A percentile compares a stretch with the other conserved stretches of the same genome.
Evolutionary conservation across 345 rosid species (phyloP).

Genomic region (Trapa bicornis): DNA sequence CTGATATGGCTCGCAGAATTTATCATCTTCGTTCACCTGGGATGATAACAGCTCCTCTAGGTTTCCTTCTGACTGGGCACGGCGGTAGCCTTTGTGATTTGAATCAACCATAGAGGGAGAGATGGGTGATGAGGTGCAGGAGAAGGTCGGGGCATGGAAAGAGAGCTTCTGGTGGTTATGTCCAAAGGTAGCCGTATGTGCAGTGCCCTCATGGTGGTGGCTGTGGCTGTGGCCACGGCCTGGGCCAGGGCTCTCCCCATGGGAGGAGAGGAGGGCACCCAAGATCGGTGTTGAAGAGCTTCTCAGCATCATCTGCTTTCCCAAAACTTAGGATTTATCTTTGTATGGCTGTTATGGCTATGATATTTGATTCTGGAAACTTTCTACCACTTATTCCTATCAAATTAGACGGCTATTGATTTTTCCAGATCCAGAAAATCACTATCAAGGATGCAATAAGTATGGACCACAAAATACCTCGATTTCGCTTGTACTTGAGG

Average conservation of each 20-base stretch:
- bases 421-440: neutral
- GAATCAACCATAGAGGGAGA: constrained; percentile 21
- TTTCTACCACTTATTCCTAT: neutral
- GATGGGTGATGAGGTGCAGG: constrained; percentile 12
- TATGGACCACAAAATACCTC: too few species aligned
- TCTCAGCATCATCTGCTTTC: constrained; percentile 33
- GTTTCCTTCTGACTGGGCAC: constrained; percentile 49
- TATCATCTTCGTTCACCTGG: neutral
- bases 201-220: constrained; percentile 16
- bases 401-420: neutral
- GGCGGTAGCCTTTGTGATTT: constrained; percentile 20
- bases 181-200: neutral
- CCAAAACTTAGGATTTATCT: neutral
- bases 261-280: constrained; percentile 38
- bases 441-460: too few species aligned
- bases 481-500: neutral
- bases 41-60: constrained; percentile 25
- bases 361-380: neutral
- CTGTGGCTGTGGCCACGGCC: neutral
- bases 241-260: constrained; percentile 26
- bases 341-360: neutral
- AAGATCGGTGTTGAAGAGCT: constrained; percentile 64
- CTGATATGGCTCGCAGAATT: neutral
- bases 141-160: constrained; percentile 3
- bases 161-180: constrained; percentile 17